These are phyloP conservation scores for Yarrowia sp. DNA, from an alignment of 805 yeast species.

Conservation along the genomic window DNA sequence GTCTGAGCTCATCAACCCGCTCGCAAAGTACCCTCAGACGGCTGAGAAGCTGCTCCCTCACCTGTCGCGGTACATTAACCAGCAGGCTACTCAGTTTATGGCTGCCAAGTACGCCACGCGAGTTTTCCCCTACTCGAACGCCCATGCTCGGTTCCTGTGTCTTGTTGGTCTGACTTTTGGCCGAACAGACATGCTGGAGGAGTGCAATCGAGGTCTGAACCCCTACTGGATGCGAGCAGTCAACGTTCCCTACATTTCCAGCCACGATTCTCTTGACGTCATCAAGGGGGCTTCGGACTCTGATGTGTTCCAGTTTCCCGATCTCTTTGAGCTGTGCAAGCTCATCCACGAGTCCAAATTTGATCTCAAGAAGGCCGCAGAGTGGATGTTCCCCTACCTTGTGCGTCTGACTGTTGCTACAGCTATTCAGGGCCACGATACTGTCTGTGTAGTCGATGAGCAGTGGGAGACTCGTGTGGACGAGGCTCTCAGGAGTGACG, in stretches of 20 bases:
- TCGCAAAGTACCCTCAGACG: conserved; percentile 5
- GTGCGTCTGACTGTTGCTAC: conserved; percentile 65
- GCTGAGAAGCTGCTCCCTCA: conserved; percentile 14
- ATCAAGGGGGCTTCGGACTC: background rate
- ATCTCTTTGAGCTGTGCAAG: conserved; percentile 8
- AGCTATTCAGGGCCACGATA: conserved; percentile 49
- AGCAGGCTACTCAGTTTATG: conserved; percentile 57
- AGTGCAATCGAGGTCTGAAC: conserved; percentile 73
- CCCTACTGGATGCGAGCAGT: conserved; percentile 73
- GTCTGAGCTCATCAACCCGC: conserved; percentile 16
- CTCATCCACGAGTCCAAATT: conserved; percentile 28
- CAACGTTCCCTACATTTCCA: conserved; percentile 32
- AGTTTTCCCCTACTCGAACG: conserved; percentile 63
- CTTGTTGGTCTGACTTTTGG: conserved; percentile 60
- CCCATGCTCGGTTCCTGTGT: conserved; percentile 65
- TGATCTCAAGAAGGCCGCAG: conserved; percentile 35
- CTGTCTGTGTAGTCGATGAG: conserved; percentile 65
- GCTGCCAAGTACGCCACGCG: conserved; percentile 64
- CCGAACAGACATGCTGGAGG: conserved; percentile 73
- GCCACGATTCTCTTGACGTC: conserved; percentile 2
- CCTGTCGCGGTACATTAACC: conserved; percentile 30
- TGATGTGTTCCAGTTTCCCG: background rate
- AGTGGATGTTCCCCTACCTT: conserved; percentile 47
- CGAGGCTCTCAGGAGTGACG: conserved; percentile 65
- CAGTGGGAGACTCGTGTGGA: conserved; percentile 71